Base-by-base conservation (phyloP, 441 rosid species). In the Adansonia rubrostipa region DNA sequence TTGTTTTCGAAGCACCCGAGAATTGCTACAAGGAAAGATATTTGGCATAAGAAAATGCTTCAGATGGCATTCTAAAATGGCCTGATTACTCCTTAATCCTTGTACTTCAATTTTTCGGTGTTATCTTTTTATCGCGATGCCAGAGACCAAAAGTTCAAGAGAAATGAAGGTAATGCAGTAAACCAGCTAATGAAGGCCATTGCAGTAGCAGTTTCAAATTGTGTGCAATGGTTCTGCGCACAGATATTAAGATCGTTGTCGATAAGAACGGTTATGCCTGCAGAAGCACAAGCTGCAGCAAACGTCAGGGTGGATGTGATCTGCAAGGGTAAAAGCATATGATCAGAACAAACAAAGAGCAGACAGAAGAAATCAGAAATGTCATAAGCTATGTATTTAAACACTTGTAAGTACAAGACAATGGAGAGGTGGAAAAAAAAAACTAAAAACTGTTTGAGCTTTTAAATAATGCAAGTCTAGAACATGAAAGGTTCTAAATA, bases 121-220 rank as follows among this genome's bases (percentile, higher is more conserved):
- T 73, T 22, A 8, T 62, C 62, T 75, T 57, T 87, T 86, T 86
- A 92, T 80, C 87, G 80, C 70, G 93, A 88, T 9, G 93, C 97
- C 66, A 92, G 80, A 0, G 90, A 92, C 93, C 94, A 92, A 76
- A 89, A 92, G 82, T 88, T 92, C 50, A 92, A 82, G 47, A 90
- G 84, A 83, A 92, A 92, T 47, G 93, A 92, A 0, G 94, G 93
- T 71, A 89, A 76, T 11, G 93, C 87, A 19, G 88, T 57, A 70
- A 88, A 88, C 91, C 94, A 92, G 86, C 93, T 88, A 77, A 87
- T 80, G 85, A 92, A 92, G 73, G 97, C 93, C 94, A 90, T 89
- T 19, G 91, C 91, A 0, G 93, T 92, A 36, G 94, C 91, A 36
- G 90, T 85, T 89, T 92, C 92, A 71, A 92, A 92, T 80, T 89